Evolutionary conservation across 768 basidiomycete species (phyloP), one percentile per base, ranked within the genome.

Genomic region (Xanthoconium stramineum): DNA sequence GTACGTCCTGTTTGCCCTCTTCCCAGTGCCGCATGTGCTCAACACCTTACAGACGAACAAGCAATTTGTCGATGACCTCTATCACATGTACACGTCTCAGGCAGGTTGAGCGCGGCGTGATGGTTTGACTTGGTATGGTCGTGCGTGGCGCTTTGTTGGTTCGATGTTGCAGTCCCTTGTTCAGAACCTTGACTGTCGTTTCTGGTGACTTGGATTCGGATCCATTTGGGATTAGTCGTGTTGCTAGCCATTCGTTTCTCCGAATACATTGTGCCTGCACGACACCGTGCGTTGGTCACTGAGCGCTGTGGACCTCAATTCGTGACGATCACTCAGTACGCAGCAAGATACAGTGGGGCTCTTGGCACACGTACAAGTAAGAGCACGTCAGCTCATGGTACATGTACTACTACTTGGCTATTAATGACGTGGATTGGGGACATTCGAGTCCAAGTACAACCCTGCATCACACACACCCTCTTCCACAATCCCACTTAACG

Each of bases 61-160:
- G 60, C 70, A 75, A 15, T 89, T 89, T 62, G 85, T 85, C 56
- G 85, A 89, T 60, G 70, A 73, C 38, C 75, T 87, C 45, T 85
- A 78, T 74, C 76, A 73, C 55, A 79, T 82, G 43, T 88, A 86
- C 67, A 56, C 67, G 52, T 55, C 68, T 17, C 58, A 48, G 45
- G 44, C 40, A 14, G 49, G 39, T 30, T 68, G 55, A 68, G 40
- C 14, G 38, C 17, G 3, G 20, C 30, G 2, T 32, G 19, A 28
- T n/a, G 3, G 20, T 19, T 1, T 32, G 19, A 28, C 29, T 52
- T n/a, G 39, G 43, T 15, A 15, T 28, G 33, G 19, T 47, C 7
- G n/a, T 37, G 57, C 40, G 43, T 30, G 17, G 24, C 13, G 17
- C 15, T 36, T 50, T 35, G 12, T 35, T 35, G 33, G 33, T 12